Evolutionary conservation across 371 early-diverging fungal species (phyloP), one percentile per base, ranked within the genome.

Genomic region (Syncephalastrum racemosum): DNA sequence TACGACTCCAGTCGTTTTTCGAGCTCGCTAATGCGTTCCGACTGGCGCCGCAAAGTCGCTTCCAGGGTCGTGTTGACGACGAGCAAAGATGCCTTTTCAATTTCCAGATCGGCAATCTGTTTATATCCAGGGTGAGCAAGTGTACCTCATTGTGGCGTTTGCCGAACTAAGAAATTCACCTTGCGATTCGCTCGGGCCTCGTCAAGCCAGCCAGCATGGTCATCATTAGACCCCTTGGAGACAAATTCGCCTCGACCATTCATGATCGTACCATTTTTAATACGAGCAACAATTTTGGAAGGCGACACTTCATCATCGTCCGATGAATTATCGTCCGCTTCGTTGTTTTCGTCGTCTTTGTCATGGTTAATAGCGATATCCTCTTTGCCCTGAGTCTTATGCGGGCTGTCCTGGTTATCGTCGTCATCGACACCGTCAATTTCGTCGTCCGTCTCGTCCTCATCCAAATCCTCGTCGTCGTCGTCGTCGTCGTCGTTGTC

Each of bases 101-200:
- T 78, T 69, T 80, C 81, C 53, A 80, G 57, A 57, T 80, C 79
- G 58, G 74, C 72, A 53, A 80, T 73, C 81, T 80, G 49, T 44
- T 56, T 40, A 50, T 50, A 19, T 39, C 24, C 42, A 52, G 23
- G 40, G 24, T 44, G 25, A 19, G 27, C 31, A 22, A 43, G 56
- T 15, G 39, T 47, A 24, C 18, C 25, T 16, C 23, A 52, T 18
- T 41, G 45, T 45, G 42, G 14, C 43, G 27, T 15, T 16, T 16
- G 31, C 14, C 20, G 14, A 23, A 31, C 36, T 31, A 31, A 31
- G 12, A 31, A 31, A 12, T 31, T 24, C 64, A 77, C 77, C 61
- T 73, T 77, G 53, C 71, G 63, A 62, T 71, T 56, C 16, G 68
- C 67, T 60, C 71, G 64, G 10, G 77, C 71, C 56, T 77, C 71